Base-by-base conservation (phyloP, 1,284 basidiomycete genomes). In the Ganoderma multipileum region DNA sequence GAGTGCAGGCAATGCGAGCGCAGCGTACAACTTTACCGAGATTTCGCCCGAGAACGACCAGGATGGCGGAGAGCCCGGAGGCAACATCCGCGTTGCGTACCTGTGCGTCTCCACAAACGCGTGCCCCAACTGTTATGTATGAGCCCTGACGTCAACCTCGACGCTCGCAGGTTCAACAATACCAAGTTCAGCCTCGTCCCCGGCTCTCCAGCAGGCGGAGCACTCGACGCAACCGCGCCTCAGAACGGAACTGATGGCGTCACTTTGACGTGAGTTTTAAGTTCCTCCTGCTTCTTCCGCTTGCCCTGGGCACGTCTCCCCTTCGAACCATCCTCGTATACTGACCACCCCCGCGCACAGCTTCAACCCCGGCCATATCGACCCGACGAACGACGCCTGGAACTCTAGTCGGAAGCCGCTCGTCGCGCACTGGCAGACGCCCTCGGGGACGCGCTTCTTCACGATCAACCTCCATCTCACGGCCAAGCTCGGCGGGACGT, bases 281-380 rank as follows among this genome's bases (percentile, higher is more conserved):
- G 36, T 33, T 9, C 30, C n/a, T 18, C 30, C 30, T 33, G 30
- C 5, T 57, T n/a, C n/a, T 9, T 50, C 47, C 47, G 23, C 23
- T 4, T 4, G 14, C 20, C n/a, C 9, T 11, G 44, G 47, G 47
- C 47, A 14, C n/a, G 3, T 8, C n/a, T 47, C n/a, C 44, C 44
- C 20, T n/a, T 47, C 44, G 8, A 47, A 28, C 28, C 65, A 85
- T 20, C n/a, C 23, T 86, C 59, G 79, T 80, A 0, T 28, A 26
- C 50, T 38, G 26, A 55, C 55, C 18, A 3, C 7, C 23, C 57
- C 20, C 20, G 18, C 54, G 7, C 44, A 3, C 59, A 89, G 87
- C 68, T 85, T 87, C 74, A 90, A 91, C 74, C 89, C 89, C 26
- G 88, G 87, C 33, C 85, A 88, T 41, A 86, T 91, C 68, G 88